Conservation (phyloP, 129 eudicot species). For the Kitagawia praeruptora region DNA sequence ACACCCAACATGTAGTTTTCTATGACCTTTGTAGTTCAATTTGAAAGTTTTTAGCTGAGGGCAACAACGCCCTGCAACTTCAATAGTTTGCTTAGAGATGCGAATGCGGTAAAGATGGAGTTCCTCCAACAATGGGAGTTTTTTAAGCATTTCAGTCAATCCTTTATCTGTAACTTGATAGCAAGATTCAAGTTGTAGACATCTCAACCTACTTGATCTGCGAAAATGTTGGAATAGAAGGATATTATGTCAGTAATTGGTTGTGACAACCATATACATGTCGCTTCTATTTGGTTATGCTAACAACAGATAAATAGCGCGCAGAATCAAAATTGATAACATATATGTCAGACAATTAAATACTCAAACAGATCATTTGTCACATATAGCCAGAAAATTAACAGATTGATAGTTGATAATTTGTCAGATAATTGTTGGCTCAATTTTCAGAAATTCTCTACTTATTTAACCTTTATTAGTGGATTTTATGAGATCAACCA, state of each 20-base stretch:
- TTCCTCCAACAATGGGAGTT: constrained; percentile 42
- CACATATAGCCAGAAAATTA: no score
- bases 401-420: no score
- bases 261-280: no score
- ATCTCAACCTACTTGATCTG: constrained; percentile 44
- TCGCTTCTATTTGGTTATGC: no score
- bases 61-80: constrained; percentile 28
- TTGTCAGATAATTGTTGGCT: no score
- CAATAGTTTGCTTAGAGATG: constrained; percentile 20
- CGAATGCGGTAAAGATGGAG: constrained; percentile 32
- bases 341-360: not conserved
- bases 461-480: no score
- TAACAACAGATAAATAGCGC: no score
- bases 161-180: constrained; percentile 16
- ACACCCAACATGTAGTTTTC: constrained; percentile 16
- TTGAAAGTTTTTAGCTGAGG: constrained; percentile 46
- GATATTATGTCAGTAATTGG: not conserved
- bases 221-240: constrained; percentile 9
- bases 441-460: no score
- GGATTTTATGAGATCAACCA: no score
- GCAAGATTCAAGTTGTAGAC: constrained; percentile 36
- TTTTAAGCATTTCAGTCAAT: constrained; percentile 23
- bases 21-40: constrained; percentile 23
- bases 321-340: no score
- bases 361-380: no score